Percentiles rank a stretch among this genome's conserved stretches.
Evolutionary conservation across 2,329 filamentous ascomycete genomes (phyloP).

Genomic region (Aspergillus sp.): DNA sequence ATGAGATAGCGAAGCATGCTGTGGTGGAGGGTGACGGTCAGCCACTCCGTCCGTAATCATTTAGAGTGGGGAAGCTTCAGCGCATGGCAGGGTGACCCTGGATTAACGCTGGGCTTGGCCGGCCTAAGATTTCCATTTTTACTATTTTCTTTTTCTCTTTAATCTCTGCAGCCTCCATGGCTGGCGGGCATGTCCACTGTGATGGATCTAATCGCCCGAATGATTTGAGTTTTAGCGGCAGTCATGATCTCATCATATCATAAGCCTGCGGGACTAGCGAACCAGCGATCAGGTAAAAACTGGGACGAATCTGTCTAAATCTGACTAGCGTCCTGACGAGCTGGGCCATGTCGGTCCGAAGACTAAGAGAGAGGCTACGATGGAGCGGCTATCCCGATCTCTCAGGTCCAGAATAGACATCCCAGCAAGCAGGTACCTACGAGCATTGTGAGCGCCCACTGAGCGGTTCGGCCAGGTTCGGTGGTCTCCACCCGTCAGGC

Average conservation of each 20-base stretch:
- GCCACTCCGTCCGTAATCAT: slow-evolving; percentile 7
- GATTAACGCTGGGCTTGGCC: slow-evolving; percentile 1
- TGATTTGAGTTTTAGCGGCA: slow-evolving; percentile 20
- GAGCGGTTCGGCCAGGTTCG: not conserved
- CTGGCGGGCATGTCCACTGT: slow-evolving; percentile 1
- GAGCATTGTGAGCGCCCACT: slow-evolving; percentile 4
- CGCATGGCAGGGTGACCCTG: slow-evolving; percentile 22
- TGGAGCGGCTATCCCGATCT: not conserved
- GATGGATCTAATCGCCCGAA: slow-evolving; percentile 12
- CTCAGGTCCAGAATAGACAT: not conserved
- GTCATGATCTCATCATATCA: slow-evolving; percentile 20
- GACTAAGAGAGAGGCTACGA: not conserved
- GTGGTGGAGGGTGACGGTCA: slow-evolving; percentile 14
- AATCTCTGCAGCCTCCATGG: slow-evolving; percentile 1
- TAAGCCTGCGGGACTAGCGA: slow-evolving; percentile 1
- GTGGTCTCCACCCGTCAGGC: slow-evolving; percentile 7
- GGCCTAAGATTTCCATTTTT: slow-evolving; percentile 4
- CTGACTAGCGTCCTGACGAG: not conserved
- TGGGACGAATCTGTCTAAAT: not conserved
- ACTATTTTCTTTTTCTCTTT: slow-evolving; percentile 4
- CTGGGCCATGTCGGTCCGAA: slow-evolving; percentile 1
- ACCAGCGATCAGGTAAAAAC: not conserved
- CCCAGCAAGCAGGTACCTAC: not conserved
- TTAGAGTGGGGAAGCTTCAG: slow-evolving; percentile 12
- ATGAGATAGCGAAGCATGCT: slow-evolving; percentile 9